Evolutionary conservation across 345 rosid genomes (phyloP), one percentile per base, ranked within the genome.

Genomic region (Isatis tinctoria): DNA sequence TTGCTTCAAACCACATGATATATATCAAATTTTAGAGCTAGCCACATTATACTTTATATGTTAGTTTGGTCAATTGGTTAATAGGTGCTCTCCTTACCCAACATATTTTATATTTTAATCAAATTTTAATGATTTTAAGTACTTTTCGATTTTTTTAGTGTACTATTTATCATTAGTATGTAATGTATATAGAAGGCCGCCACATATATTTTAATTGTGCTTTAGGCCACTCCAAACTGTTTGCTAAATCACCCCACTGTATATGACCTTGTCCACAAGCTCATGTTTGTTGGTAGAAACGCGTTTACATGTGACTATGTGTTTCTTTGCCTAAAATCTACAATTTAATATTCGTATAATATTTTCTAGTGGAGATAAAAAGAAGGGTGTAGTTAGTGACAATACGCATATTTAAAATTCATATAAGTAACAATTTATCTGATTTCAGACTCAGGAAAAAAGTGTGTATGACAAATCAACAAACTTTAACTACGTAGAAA

Each of bases 201-300:
- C 24, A 2, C 1, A 22, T 22, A 22, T 22, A 22, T 22, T 22
- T 22, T 22, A 22, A 22, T 22, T 22, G 24, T 22, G 2, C n/a
- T n/a, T n/a, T 22, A 22, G 24, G 24, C 24, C 24, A 22, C 24
- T 22, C 24, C 24, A 22, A 22, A 22, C 24, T n/a, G n/a, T n/a
- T n/a, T n/a, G n/a, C n/a, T 22, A 22, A 22, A 2, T 1, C 1
- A 22, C 24, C 1, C 1, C 24, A 22, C 24, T 66, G 6, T 45
- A 26, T 26, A 66, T 36, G 73, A 28, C 60, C 20, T 48, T 60
- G 63, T 60, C 67, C 73, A 74, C 78, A 74, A 67, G 78, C 45
- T 51, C 68, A 30, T 74, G 73, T 74, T 74, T 67, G 68, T 67
- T 74, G 67, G 62, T 74, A 60, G 67, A 26, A 59, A 74, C 73